Percentiles rank a stretch among this genome's conserved stretches.
Evolutionary conservation across 23 red algal species (phyloP).

Genomic region (Gracilaria gracilis): DNA sequence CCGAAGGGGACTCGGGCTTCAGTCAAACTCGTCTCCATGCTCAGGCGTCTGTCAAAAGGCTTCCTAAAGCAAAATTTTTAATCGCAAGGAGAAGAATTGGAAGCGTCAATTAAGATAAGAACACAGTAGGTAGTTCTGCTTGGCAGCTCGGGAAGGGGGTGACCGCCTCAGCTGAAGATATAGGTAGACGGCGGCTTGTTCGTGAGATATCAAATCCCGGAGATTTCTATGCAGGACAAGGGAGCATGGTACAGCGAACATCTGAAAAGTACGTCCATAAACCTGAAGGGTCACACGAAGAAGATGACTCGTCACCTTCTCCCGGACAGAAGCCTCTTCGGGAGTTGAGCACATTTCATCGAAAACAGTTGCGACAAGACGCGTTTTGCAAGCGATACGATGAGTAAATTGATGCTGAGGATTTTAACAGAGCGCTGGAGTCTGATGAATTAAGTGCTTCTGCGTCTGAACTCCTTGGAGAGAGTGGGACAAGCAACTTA

Average conservation of each 20-base stretch:
- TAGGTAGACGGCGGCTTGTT: slow-evolving; percentile 14
- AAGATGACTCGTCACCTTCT: slow-evolving; percentile 15
- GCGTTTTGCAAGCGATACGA: slow-evolving; percentile 39
- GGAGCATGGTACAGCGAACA: slow-evolving; percentile 54
- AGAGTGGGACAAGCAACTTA: neutral
- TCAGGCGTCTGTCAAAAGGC: slow-evolving; percentile 36
- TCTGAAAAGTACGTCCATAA: neutral
- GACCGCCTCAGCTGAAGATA: slow-evolving; percentile 20
- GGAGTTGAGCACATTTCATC: slow-evolving; percentile 5
- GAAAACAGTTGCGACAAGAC: slow-evolving; percentile 23
- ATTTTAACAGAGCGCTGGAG: neutral
- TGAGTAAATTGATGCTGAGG: slow-evolving; percentile 13
- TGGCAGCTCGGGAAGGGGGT: neutral
- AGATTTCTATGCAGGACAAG: slow-evolving; percentile 59
- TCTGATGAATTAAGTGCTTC: neutral
- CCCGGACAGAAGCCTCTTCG: neutral
- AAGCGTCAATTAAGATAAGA: slow-evolving; percentile 36
- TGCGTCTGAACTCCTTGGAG: slow-evolving; percentile 21
- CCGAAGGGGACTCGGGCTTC: neutral
- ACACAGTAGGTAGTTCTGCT: neutral
- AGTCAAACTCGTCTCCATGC: neutral
- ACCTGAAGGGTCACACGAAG: neutral
- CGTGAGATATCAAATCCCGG: slow-evolving; percentile 46
- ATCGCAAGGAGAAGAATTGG: slow-evolving; percentile 41
- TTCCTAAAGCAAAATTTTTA: slow-evolving; percentile 57